phyloP scores from a whole-genome alignment of 257 asterid species.

The Paraleonurus japonicus region DNA sequence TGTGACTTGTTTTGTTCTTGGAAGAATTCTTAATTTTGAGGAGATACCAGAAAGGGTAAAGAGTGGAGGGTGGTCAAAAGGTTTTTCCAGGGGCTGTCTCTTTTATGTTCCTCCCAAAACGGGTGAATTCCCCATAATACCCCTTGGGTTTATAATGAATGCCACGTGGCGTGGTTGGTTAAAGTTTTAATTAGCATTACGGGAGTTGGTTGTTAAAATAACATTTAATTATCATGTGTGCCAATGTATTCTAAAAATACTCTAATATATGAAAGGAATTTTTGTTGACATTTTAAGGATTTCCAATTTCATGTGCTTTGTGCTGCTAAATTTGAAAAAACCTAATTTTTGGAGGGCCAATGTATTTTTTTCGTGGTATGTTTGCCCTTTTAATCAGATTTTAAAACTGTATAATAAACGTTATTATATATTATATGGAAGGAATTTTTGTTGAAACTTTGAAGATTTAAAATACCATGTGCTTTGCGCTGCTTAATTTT shows the following conservation, averaged over 20 bases:
- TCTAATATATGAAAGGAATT: constrained; percentile 1
- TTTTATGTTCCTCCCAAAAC: constrained; percentile 11
- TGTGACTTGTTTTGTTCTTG: neutral
- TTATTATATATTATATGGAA: neutral
- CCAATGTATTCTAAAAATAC: constrained; percentile 5
- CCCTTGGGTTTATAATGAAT: constrained; percentile 14
- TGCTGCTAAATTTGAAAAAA: constrained; percentile 16
- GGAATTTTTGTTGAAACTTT: too few species aligned
- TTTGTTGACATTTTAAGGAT: constrained; percentile 6
- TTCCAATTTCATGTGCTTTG: constrained; percentile 28
- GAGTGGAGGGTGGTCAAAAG: constrained; percentile 30
- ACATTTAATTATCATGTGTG: constrained; percentile 27
- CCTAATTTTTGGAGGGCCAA: constrained; percentile 6
- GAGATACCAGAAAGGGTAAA: constrained; percentile 34
- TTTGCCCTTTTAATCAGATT: neutral
- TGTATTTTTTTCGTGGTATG: constrained; percentile 6
- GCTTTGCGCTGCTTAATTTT: too few species aligned
- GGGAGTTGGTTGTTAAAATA: constrained; percentile 22
- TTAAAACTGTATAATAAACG: neutral
- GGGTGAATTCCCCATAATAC: constrained; percentile 23
- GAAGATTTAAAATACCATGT: too few species aligned
- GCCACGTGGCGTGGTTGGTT: constrained; percentile 37
- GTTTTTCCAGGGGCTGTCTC: constrained; percentile 18
- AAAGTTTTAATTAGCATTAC: constrained; percentile 27
- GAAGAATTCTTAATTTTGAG: constrained; percentile 9